Evolutionary conservation across 768 basidiomycete species (phyloP).

Genomic region (Trametes punicea): DNA sequence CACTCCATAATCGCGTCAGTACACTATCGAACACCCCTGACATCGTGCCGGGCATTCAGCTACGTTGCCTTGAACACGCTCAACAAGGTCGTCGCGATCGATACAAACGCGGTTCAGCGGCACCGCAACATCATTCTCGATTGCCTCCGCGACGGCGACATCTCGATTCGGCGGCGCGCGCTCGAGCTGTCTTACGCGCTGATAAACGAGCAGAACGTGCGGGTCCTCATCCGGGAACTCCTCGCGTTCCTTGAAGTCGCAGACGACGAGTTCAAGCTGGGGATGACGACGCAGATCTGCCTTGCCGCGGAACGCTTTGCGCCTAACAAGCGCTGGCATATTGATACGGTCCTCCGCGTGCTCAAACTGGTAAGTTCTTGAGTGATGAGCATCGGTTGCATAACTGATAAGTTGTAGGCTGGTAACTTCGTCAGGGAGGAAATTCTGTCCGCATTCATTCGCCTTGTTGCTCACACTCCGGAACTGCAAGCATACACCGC

Average conservation of each 20-base stretch:
- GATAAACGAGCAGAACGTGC: conserved; percentile 92
- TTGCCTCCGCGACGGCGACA: conserved; percentile 97
- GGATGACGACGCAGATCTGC: conserved; percentile 96
- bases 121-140: conserved; percentile 99
- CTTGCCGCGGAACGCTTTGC: conserved; percentile 95
- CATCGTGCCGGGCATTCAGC: conserved; percentile 37
- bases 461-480: conserved; percentile 93
- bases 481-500: conserved; percentile 95
- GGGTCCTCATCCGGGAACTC: conserved; percentile 87
- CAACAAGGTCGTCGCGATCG: conserved; percentile 97
- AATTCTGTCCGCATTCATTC: conserved; percentile 90
- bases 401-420: conserved; percentile 49
- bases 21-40: neutral
- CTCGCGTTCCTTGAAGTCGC: conserved; percentile 97
- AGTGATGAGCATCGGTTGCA: neutral
- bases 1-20: neutral
- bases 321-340: conserved; percentile 98
- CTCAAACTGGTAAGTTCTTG: conserved; percentile 71
- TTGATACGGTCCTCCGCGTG: conserved; percentile 92
- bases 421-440: conserved; percentile 98
- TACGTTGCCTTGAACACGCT: conserved; percentile 98
- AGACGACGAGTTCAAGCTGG: conserved; percentile 97
- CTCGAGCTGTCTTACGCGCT: conserved; percentile 96
- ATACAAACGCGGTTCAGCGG: conserved; percentile 96
- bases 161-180: conserved; percentile 95